Evolutionary conservation across 108 stramenopile genomes (phyloP), one percentile per base, ranked within the genome.

Genomic region (Cyclotella cryptica): DNA sequence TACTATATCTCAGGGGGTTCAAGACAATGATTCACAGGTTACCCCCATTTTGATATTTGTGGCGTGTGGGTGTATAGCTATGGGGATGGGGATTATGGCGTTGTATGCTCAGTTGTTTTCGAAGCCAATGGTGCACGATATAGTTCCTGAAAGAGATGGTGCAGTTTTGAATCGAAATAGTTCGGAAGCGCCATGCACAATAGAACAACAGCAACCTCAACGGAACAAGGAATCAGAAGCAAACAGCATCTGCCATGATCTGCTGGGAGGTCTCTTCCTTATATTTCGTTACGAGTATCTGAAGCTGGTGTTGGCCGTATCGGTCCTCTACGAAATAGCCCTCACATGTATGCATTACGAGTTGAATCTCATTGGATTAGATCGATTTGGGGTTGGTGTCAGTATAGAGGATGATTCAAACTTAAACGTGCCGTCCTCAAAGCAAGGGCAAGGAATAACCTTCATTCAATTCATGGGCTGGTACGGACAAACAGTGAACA

Each of bases 261-360:
- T 81, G 6, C 71, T 81, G 35, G 73, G 80, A 22, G 98, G 98
- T 22, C 73, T 97, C 40, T 64, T 87, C 58, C 81, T 97, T 18
- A 95, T 98, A 51, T 71, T 93, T 40, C 61, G 86, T 42, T 88
- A 98, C 85, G 88, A 89, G 63, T 98, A 97, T 79, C 91, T 98
- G 3, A 71, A 92, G 30, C 85, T 95, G 44, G 94, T 98, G 42
- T 84, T 98, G 45, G 95, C 91, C 12, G 92, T 97, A 45, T 98
- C 97, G 8, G 96, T 96, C 68, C 88, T 98, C 1, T 98, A 97
- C 81, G 97, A 98, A 87, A 86, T 98, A 47, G 79, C 92, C 28
- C 86, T 98, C 41, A 98, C 98, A 15, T 93, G 97, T 69, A 86
- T 98, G 61, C 96, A 98, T 80, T 98, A 97, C 77, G 95, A 94